Base-by-base conservation (phyloP, 2,329 filamentous ascomycete species). In the Hymenoscyphus scutula region DNA sequence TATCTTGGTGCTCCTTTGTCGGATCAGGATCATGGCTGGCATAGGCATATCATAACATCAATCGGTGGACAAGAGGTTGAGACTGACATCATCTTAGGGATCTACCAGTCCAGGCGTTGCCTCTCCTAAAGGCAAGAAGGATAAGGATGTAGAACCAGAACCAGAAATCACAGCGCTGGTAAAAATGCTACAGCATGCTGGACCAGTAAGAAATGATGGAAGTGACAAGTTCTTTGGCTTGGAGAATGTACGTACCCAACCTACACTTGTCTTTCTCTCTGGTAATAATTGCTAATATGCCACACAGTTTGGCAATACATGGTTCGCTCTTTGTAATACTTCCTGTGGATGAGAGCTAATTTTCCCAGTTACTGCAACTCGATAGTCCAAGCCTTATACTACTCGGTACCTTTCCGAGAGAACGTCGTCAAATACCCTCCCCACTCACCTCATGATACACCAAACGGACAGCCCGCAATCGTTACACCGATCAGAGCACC, bases 201-300 rank as follows among this genome's bases (percentile, higher is more conserved):
- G 92, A 3, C 87, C 93, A 2, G 79, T 96, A 69, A 87, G 92
- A 72, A 81, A 84, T 69, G 93, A 98, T 77, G 95, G 95, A 60
- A 97, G 91, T 75, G 95, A 98, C 80, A 96, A 97, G 80, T 99
- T 97, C 80, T 98, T 96, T 78, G 95, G 95, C 17, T 89, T 98
- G 76, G 95, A 99, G 78, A 99, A 99, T 79, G 94, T 98, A 82
- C 78, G 91, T 81, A 34, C 48, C 17, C 41, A n/a, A n/a, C n/a
- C n/a, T n/a, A n/a, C n/a, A n/a, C n/a, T 17, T 29, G 3, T 25
- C 8, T 48, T 25, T n/a, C 56, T 19, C 53, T 45, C 11, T 30
- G 53, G n/a, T 38, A 27, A 55, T n/a, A 19, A 38, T 55, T 61
- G 67, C 69, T 74, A 64, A 74, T 65, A 64, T 64, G 72, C 38